These are phyloP conservation scores for Monilinia aucupariae DNA, from an alignment of 2,329 filamentous ascomycete genomes.

Conservation along the genomic window DNA sequence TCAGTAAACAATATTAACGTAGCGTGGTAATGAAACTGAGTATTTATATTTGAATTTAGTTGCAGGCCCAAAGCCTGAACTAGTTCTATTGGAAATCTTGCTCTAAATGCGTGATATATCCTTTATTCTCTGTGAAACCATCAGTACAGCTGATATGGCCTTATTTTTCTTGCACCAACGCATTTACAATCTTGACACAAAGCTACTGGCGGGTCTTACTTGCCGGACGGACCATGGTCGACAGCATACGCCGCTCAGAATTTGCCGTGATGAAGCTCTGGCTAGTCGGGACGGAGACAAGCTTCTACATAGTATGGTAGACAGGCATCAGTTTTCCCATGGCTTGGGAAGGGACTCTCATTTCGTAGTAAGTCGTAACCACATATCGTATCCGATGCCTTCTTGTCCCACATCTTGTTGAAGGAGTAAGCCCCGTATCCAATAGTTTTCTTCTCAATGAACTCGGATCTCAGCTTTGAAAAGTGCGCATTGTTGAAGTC, in stretches of 20 bases:
- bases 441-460: background rate
- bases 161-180: background rate
- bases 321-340: background rate
- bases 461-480: background rate
- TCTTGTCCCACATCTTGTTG: background rate
- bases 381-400: background rate
- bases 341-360: background rate
- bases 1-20: background rate
- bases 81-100: background rate
- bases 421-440: background rate
- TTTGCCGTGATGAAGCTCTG: background rate
- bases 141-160: background rate
- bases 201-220: background rate
- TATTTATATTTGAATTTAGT: background rate
- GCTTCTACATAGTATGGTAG: background rate
- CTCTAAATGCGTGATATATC: background rate
- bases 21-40: background rate
- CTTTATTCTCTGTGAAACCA: background rate
- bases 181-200: background rate
- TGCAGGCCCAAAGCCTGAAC: background rate
- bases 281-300: background rate
- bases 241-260: background rate
- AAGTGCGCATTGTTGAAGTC: background rate
- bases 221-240: background rate
- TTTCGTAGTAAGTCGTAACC: background rate